Evolutionary conservation across 768 basidiomycete genomes (phyloP).

Genomic region (Psilocybe subaeruginosa): DNA sequence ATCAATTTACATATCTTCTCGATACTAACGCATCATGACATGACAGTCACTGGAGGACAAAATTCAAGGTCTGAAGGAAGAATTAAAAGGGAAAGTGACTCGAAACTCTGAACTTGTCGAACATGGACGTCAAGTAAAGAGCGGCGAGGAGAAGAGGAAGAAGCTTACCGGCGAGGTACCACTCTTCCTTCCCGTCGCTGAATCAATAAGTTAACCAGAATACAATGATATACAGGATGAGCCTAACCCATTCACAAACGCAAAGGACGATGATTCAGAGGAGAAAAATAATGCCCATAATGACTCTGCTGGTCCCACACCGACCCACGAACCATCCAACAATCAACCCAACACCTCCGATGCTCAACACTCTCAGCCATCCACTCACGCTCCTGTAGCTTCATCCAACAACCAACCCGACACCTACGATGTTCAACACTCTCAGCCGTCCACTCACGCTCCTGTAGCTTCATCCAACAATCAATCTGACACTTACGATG

Average conservation of each 20-base stretch:
- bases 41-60: constrained; percentile 28
- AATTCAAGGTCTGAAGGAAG: constrained; percentile 27
- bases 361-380: neutral
- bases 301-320: neutral
- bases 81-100: constrained; percentile 30
- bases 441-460: neutral
- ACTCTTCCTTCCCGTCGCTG: neutral
- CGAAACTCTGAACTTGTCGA: constrained; percentile 27
- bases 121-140: constrained; percentile 26
- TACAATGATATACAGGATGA: constrained; percentile 20
- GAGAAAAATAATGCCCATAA: neutral
- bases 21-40: neutral
- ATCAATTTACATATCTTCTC: neutral
- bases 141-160: constrained; percentile 28
- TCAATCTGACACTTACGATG: neutral
- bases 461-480: neutral
- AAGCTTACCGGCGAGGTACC: constrained; percentile 27
- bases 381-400: neutral
- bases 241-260: constrained; percentile 25
- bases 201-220: too few species aligned
- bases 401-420: neutral
- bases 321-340: neutral
- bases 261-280: constrained; percentile 12
- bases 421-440: neutral
- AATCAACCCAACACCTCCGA: neutral